A percentile compares a stretch with the other conserved stretches of the same genome.
Evolutionary conservation across 768 basidiomycete genomes (phyloP).

Genomic region (Phanerochaete sordida): DNA sequence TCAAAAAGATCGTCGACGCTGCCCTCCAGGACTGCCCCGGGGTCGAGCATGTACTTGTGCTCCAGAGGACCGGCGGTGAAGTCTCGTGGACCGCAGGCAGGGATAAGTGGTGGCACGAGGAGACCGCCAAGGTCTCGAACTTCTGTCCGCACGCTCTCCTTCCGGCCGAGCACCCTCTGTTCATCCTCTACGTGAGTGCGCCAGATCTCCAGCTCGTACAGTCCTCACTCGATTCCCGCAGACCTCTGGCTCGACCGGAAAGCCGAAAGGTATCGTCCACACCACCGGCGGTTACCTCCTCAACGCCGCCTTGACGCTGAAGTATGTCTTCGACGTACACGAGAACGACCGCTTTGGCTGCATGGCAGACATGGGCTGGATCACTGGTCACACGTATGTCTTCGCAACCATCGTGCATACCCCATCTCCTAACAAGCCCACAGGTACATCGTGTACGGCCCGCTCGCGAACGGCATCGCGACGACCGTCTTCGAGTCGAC

Average conservation of each 20-base stretch:
- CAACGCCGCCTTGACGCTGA: slow-evolving; percentile 85
- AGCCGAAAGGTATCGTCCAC: slow-evolving; percentile 95
- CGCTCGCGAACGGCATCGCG: slow-evolving; percentile 76
- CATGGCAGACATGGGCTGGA: slow-evolving; percentile 99
- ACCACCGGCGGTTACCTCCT: slow-evolving; percentile 88
- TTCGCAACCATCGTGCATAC: neutral
- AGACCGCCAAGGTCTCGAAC: slow-evolving; percentile 72
- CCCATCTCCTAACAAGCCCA: neutral
- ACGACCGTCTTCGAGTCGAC: slow-evolving; percentile 94
- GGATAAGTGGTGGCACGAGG: slow-evolving; percentile 97
- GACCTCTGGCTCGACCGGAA: slow-evolving; percentile 93
- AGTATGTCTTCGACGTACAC: slow-evolving; percentile 97
- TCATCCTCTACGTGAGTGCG: slow-evolving; percentile 88
- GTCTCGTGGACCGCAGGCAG: slow-evolving; percentile 79
- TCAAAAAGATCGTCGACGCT: slow-evolving; percentile 88
- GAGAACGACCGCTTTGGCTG: slow-evolving; percentile 92
- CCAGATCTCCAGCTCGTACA: neutral
- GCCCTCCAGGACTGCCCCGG: slow-evolving; percentile 80
- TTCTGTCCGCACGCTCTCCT: slow-evolving; percentile 89
- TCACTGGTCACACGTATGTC: slow-evolving; percentile 84
- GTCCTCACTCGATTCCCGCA: slow-evolving; percentile 25
- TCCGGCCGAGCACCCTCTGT: slow-evolving; percentile 88
- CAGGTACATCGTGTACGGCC: slow-evolving; percentile 92
- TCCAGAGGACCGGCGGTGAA: slow-evolving; percentile 79
- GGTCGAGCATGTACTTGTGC: slow-evolving; percentile 88